Base-by-base conservation (phyloP, 495 filamentous ascomycete species). In the Penicillium nucicola region DNA sequence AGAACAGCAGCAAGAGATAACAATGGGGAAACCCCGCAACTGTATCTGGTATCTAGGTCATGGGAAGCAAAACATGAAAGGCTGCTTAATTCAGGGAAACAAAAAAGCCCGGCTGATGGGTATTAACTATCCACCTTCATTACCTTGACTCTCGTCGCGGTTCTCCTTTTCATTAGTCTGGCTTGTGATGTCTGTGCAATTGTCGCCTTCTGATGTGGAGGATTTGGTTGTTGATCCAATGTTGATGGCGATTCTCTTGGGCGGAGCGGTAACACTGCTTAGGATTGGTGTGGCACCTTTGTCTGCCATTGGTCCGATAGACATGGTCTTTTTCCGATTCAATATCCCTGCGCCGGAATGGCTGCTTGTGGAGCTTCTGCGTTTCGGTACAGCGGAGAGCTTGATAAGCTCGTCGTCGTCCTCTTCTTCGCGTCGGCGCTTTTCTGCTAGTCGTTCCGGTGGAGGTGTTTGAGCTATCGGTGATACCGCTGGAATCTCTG, bases 381-480 rank as follows among this genome's bases (percentile, higher is more conserved):
- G 78, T 66, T 91, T 90, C 48, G 79, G 78, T 32, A 76, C 72
- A 10, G 68, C 76, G 8, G 84, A 75, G 50, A 93, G 75, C 62
- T 90, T 92, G 17, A 79, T 80, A 18, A 95, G 67, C 48, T 87
- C 88, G 55, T 95, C 90, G 42, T 85, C 82, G 45, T 96, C 92
- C 35, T 92, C 88, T 54, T 96, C 90, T 57, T 95, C 91, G 33
- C 93, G 80, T 36, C 93, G 79, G 48, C 93, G 87, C 63, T 96
- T 96, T 68, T 96, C 91, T 0, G 90, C 83, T n/a, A 96, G 58
- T 45, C 88, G 77, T 61, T 95, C 90, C 0, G 84, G 88, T 5
- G 41, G 42, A n/a, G 58, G 54, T 2, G 81, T 75, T 50, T 68
- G 72, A 30, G 58, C 64, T 12, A 60, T 53, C 23, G 65, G 44